phyloP scores from a whole-genome alignment of 257 asterid species.

The Leptodermis oblonga region DNA sequence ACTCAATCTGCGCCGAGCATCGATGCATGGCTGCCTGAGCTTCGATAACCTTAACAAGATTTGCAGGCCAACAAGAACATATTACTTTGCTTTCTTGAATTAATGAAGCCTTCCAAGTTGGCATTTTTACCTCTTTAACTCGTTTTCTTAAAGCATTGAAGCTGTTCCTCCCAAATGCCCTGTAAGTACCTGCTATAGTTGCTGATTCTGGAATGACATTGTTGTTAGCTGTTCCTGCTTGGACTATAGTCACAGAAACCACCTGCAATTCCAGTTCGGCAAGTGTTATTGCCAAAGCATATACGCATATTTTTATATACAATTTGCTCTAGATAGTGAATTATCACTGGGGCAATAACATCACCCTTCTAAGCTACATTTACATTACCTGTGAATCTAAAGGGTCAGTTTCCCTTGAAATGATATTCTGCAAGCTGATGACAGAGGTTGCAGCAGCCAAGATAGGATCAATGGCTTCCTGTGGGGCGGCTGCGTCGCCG shows the following conservation, averaged over 20 bases:
- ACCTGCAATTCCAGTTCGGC: conserved; percentile 28
- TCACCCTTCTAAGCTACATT: too few relatives aligned
- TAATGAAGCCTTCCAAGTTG: neutral
- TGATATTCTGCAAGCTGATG: conserved; percentile 48
- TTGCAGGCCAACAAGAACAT: neutral
- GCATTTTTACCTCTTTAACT: conserved; percentile 40
- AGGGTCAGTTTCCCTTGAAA: conserved; percentile 55
- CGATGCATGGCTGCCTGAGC: conserved; percentile 40
- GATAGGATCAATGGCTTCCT: conserved; percentile 37
- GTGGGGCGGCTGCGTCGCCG: conserved; percentile 33
- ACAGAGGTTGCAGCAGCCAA: conserved; percentile 46
- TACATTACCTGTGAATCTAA: conserved; percentile 44
- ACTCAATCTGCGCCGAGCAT: conserved; percentile 36
- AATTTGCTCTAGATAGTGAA: too few relatives aligned
- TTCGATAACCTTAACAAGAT: conserved; percentile 31
- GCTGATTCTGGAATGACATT: conserved; percentile 36
- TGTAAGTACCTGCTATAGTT: conserved; percentile 44
- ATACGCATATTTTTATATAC: too few relatives aligned
- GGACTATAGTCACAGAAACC: conserved; percentile 38
- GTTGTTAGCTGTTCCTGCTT: conserved; percentile 24
- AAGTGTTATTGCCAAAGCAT: too few relatives aligned
- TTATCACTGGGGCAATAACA: too few relatives aligned
- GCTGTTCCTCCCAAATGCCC: conserved; percentile 38
- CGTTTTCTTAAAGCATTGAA: conserved; percentile 37
- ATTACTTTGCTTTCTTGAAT: neutral